Conservation (phyloP, 2,329 filamentous ascomycete genomes). For the Pezicula rhizophila region DNA sequence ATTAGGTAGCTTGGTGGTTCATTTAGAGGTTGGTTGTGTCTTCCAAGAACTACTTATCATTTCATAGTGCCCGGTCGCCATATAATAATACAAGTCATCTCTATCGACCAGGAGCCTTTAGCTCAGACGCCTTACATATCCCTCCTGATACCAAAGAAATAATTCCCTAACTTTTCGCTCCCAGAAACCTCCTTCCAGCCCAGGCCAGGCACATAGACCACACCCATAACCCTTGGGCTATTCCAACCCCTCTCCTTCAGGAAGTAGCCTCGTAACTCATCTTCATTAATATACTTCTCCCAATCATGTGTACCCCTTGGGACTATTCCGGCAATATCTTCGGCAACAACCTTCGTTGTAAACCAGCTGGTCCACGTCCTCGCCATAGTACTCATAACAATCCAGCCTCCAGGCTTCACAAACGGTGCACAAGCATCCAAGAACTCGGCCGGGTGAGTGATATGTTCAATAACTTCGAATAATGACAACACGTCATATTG, state of each 20-base stretch:
- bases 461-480: conserved; percentile 95
- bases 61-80: too few relatives aligned
- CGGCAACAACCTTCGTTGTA: conserved; percentile 86
- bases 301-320: conserved; percentile 93
- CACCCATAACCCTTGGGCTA: conserved; percentile 62
- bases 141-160: conserved; percentile 83
- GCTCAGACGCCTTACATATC: conserved; percentile 14
- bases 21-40: too few relatives aligned
- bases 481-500: conserved; percentile 76
- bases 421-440: conserved; percentile 66
- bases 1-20: too few relatives aligned
- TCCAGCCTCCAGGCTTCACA: conserved; percentile 85
- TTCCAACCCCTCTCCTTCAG: conserved; percentile 51
- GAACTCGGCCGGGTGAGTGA: conserved; percentile 69
- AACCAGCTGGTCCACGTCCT: conserved; percentile 84
- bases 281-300: conserved; percentile 88
- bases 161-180: conserved; percentile 85
- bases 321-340: conserved; percentile 81
- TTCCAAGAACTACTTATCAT: too few relatives aligned
- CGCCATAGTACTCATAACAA: conserved; percentile 88
- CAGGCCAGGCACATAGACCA: conserved; percentile 82
- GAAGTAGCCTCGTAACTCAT: conserved; percentile 61
- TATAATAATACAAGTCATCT: too few relatives aligned
- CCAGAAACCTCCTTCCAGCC: conserved; percentile 82
- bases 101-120: too few relatives aligned